Evolutionary conservation across 495 filamentous ascomycete species (phyloP), one percentile per base, ranked within the genome.

Genomic region (Talaromyces nanjingensis): DNA sequence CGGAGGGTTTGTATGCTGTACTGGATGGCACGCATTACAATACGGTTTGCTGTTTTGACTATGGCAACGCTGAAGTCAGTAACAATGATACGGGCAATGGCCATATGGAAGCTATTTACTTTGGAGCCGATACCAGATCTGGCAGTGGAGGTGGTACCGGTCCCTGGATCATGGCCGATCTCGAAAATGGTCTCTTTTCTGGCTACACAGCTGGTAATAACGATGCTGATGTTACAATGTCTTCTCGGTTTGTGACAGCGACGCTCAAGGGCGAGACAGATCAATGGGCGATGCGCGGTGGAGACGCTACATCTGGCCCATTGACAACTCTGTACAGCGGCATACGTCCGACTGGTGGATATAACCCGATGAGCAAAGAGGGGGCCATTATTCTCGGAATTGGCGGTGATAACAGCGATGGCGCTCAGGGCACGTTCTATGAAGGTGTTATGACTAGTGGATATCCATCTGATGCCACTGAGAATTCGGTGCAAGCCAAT

Each of bases 41-140:
- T 59, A 74, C 64, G 24, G 77, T 39, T 37, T 86, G 84, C 75
- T 86, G 84, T 74, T 86, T 83, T 66, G 84, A 86, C 71, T 86
- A 86, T 59, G 84, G 83, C 59, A 86, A 86, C 49, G 83, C 83
- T 47, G 84, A 86, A 71, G 77, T 72, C 24, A 84, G 67, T 68
- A 80, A 70, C 64, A 68, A 24, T 8, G 83, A 86, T 66, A 85
- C 83, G 0, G 84, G 84, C 31, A 76, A 77, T 63, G 83, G 80
- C 63, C 83, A 86, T 65, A 86, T 86, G 84, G 84, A 86, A 69
- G 81, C 83, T 52, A 80, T 86, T 69, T 86, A 86, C 77, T 86
- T 70, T 69, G 84, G 84, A 39, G 70, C 69, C 61, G 74, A 31
- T 16, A 31, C 39, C 25, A 31, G 64, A 66, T 79, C 73, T 11